Evolutionary conservation across 1,139 yeast species (phyloP).

Genomic region (Diutina pseudorugosa): DNA sequence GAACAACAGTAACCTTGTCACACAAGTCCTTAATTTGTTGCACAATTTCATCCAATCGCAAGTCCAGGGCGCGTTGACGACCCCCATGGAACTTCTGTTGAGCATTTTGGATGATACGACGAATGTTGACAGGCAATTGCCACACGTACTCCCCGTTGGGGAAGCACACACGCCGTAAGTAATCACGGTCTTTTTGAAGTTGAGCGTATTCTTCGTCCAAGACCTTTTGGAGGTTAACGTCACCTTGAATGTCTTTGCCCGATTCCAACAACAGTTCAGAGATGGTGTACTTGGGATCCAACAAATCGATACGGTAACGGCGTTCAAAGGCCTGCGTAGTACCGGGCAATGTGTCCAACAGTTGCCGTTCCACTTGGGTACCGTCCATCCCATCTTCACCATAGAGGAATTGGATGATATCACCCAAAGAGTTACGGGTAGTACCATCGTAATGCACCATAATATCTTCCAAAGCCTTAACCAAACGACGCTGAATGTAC

Average conservation of each 20-base stretch:
- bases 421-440: constrained; percentile 94
- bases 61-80: constrained; percentile 79
- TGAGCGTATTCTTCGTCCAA: constrained; percentile 81
- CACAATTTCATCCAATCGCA: constrained; percentile 73
- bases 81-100: constrained; percentile 96
- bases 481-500: constrained; percentile 97
- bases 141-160: constrained; percentile 90
- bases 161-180: constrained; percentile 71
- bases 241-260: constrained; percentile 87
- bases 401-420: constrained; percentile 87
- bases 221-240: constrained; percentile 65
- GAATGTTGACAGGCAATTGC: constrained; percentile 95
- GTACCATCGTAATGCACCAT: constrained; percentile 99
- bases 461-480: constrained; percentile 95
- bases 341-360: constrained; percentile 95
- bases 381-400: constrained; percentile 99
- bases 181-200: constrained; percentile 61
- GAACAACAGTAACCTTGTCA: constrained; percentile 57
- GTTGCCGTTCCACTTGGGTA: constrained; percentile 92
- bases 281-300: constrained; percentile 54
- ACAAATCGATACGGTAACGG: constrained; percentile 78
- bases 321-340: constrained; percentile 73
- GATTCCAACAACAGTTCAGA: constrained; percentile 71
- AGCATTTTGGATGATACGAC: constrained; percentile 94
- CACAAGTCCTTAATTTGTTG: constrained; percentile 61